Percentiles rank a stretch among this genome's conserved stretches.
Evolutionary conservation across 2,329 filamentous ascomycete species (phyloP).

Genomic region (Cladosporium sp.): DNA sequence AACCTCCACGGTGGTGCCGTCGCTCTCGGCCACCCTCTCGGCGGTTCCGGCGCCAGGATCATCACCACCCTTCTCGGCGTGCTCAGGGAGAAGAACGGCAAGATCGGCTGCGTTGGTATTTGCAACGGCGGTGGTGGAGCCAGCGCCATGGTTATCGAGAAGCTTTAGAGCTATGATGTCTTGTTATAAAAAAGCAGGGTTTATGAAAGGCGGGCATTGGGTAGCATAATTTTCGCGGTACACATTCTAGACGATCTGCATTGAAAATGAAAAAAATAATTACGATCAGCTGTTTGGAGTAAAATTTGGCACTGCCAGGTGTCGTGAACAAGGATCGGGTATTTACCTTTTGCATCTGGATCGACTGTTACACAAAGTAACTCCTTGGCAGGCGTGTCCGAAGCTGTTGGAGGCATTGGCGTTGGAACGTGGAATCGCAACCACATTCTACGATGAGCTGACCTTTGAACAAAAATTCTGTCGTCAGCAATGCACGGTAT

Average conservation of each 20-base stretch:
- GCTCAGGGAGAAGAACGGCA: conserved; percentile 84
- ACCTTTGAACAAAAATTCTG: background rate
- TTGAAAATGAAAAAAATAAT: background rate
- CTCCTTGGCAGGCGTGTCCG: background rate
- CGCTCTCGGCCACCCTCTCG: conserved; percentile 91
- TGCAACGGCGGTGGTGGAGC: conserved; percentile 98
- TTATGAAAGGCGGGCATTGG: conserved; percentile 4
- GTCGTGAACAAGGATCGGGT: background rate
- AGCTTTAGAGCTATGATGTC: conserved; percentile 22
- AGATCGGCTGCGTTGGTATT: conserved; percentile 91
- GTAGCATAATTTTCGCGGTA: background rate
- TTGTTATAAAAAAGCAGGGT: background rate
- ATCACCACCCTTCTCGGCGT: conserved; percentile 87
- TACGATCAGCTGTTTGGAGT: background rate
- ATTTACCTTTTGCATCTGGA: background rate
- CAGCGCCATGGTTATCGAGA: conserved; percentile 87
- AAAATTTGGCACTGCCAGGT: background rate
- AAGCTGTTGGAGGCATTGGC: background rate
- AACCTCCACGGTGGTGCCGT: conserved; percentile 95
- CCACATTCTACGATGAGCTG: background rate
- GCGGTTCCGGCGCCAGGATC: conserved; percentile 91
- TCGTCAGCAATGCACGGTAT: background rate
- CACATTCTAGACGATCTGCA: conserved; percentile 2
- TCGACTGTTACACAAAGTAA: background rate
- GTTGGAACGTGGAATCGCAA: background rate